These are phyloP conservation scores for Kodamaea fukazawae DNA, from an alignment of 805 yeast genomes.

Conservation along the genomic window DNA sequence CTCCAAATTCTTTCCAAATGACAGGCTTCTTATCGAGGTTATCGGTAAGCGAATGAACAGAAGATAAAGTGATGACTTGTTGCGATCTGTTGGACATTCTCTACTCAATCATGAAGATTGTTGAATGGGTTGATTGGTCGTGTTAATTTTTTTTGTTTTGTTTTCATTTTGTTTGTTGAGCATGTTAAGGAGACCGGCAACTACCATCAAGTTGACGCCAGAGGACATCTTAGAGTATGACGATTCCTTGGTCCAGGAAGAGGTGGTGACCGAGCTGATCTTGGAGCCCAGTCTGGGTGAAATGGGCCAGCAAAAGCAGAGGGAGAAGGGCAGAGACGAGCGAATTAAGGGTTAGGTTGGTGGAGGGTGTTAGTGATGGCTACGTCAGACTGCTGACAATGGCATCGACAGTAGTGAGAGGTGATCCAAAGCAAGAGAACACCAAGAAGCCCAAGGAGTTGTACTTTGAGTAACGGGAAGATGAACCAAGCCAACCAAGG, in stretches of 20 bases:
- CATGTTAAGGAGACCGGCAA: slow-evolving; percentile 73
- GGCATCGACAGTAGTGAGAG: too few relatives aligned
- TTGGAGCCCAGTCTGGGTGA: slow-evolving; percentile 1
- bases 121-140: background rate
- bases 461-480: too few relatives aligned
- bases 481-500: too few relatives aligned
- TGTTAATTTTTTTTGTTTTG: background rate
- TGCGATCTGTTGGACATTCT: slow-evolving; percentile 24
- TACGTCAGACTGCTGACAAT: too few relatives aligned
- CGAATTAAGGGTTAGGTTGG: slow-evolving; percentile 5
- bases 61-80: slow-evolving; percentile 26
- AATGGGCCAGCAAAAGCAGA: slow-evolving; percentile 2
- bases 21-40: slow-evolving; percentile 24
- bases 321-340: slow-evolving; percentile 1
- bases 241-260: slow-evolving; percentile 20
- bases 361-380: slow-evolving; percentile 3
- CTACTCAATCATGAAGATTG: background rate
- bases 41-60: slow-evolving; percentile 23
- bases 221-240: slow-evolving; percentile 61
- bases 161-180: background rate
- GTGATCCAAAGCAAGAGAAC: too few relatives aligned
- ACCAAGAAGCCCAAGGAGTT: too few relatives aligned
- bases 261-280: background rate
- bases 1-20: slow-evolving; percentile 46
- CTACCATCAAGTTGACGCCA: slow-evolving; percentile 61